A percentile compares a stretch with the other conserved stretches of the same genome.
Conservation (phyloP, 1,139 yeast species). For the Suhomyces guaymorum region DNA sequence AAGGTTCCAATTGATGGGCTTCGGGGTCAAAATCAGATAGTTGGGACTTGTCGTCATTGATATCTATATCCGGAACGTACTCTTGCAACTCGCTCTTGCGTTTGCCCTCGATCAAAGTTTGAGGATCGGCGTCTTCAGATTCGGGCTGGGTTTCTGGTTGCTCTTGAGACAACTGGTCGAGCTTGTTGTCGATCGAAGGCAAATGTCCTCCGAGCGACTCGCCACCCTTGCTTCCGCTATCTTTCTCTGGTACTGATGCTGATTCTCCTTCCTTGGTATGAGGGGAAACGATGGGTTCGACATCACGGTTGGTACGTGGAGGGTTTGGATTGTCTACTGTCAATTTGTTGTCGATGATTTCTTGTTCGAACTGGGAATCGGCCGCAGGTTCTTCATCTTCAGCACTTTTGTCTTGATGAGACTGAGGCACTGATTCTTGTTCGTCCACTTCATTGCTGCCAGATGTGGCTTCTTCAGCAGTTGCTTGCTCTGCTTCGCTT, state of each 20-base stretch:
- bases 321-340: constrained; percentile 7
- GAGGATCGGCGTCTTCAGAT: constrained; percentile 10
- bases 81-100: constrained; percentile 18
- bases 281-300: constrained; percentile 6
- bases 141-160: neutral
- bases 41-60: constrained; percentile 1
- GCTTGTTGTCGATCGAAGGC: constrained; percentile 4
- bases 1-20: constrained; percentile 16
- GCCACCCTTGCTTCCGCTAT: neutral
- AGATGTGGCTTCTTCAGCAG: neutral
- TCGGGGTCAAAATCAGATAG: constrained; percentile 15
- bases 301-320: neutral
- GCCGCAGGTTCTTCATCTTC: neutral
- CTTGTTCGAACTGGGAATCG: constrained; percentile 13
- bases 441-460: too few relatives aligned
- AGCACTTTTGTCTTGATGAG: too few relatives aligned
- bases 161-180: constrained; percentile 1
- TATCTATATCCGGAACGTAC: constrained; percentile 15
- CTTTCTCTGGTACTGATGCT: neutral
- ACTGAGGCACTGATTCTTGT: too few relatives aligned
- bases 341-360: constrained; percentile 16
- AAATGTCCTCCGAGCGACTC: constrained; percentile 1
- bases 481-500: neutral
- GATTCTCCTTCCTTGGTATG: constrained; percentile 1
- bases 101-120: constrained; percentile 18